These are phyloP conservation scores for Chaetomium globosum DNA, from an alignment of 2,329 filamentous ascomycete species.

Conservation along the genomic window DNA sequence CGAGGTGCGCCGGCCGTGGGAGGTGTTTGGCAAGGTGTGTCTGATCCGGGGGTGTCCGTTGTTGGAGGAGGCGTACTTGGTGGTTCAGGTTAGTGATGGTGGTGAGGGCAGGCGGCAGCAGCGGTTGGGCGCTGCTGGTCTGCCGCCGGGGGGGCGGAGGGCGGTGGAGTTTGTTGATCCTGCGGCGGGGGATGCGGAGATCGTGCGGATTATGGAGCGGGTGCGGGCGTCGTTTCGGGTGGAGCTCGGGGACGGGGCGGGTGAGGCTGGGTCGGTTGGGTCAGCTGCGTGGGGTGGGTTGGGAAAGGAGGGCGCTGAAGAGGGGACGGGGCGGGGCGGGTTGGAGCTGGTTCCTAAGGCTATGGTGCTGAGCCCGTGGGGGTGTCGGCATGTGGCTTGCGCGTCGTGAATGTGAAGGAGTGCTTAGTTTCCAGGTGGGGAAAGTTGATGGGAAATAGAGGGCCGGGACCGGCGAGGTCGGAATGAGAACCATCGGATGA, in stretches of 20 bases:
- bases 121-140: neutral
- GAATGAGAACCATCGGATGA: neutral
- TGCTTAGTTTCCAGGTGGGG: neutral
- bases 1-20: slow-evolving; percentile 52
- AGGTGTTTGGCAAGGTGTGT: slow-evolving; percentile 54
- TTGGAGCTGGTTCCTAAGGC: slow-evolving; percentile 28
- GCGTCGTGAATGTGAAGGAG: slow-evolving; percentile 3
- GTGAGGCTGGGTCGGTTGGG: neutral
- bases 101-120: neutral
- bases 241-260: slow-evolving; percentile 28
- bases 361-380: slow-evolving; percentile 19
- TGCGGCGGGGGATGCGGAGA: slow-evolving; percentile 29
- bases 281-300: neutral
- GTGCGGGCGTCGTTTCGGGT: slow-evolving; percentile 35
- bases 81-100: slow-evolving; percentile 29
- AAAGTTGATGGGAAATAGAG: neutral
- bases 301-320: neutral
- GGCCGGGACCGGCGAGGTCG: neutral
- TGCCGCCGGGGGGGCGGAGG: slow-evolving; percentile 31
- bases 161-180: slow-evolving; percentile 42
- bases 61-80: slow-evolving; percentile 45
- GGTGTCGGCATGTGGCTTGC: neutral
- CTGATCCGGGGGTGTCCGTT: slow-evolving; percentile 49
- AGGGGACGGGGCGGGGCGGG: neutral
- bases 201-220: slow-evolving; percentile 34